Percentiles rank a stretch among this genome's conserved stretches.
Evolutionary conservation across 495 filamentous ascomycete species (phyloP).

Genomic region (Xylaria flabelliformis): DNA sequence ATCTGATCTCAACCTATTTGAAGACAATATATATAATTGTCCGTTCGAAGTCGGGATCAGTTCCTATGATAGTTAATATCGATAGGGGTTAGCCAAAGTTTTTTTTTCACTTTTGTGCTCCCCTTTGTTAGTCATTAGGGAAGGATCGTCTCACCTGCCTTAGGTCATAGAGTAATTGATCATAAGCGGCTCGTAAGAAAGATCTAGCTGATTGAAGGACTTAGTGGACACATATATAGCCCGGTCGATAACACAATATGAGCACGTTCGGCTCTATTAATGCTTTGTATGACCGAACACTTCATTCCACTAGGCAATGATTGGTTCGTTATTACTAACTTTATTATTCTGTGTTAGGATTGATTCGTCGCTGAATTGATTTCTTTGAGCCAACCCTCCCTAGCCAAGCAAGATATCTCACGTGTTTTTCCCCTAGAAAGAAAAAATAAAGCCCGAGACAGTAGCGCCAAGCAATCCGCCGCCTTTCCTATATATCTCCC

Average conservation of each 20-base stretch:
- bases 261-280: neutral
- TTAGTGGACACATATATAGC: neutral
- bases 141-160: neutral
- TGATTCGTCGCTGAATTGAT: neutral
- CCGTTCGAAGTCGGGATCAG: neutral
- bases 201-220: neutral
- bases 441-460: neutral
- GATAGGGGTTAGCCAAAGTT: neutral
- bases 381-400: neutral
- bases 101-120: neutral
- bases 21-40: neutral
- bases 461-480: neutral
- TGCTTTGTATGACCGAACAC: neutral
- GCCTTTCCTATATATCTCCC: neutral
- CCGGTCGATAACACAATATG: neutral
- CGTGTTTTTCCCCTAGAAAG: neutral
- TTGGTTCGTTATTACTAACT: neutral
- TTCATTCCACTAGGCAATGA: neutral
- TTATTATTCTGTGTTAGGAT: neutral
- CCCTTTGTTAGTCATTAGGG: neutral
- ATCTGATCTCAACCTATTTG: neutral
- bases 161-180: neutral
- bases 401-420: neutral
- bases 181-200: neutral
- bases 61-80: neutral